Conservation (phyloP, 2,329 filamentous ascomycete species). For the Colletotrichum lupini region DNA sequence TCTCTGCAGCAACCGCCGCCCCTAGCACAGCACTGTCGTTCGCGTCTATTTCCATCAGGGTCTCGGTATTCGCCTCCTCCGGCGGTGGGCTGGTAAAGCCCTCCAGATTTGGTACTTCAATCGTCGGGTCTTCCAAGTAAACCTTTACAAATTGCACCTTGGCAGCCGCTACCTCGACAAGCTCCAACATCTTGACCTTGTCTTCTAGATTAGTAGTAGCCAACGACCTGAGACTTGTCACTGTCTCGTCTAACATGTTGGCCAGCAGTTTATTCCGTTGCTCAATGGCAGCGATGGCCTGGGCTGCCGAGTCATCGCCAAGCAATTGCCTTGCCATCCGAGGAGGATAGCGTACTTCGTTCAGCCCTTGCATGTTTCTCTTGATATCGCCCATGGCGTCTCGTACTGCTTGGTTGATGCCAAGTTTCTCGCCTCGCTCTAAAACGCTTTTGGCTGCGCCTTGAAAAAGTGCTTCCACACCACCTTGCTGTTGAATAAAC, state of each 20-base stretch:
- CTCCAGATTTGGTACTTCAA: slow-evolving; percentile 56
- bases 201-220: slow-evolving; percentile 63
- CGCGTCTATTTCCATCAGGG: slow-evolving; percentile 25
- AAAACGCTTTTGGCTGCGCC: slow-evolving; percentile 81
- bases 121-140: slow-evolving; percentile 68
- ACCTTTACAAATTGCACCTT: slow-evolving; percentile 74
- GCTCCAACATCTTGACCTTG: slow-evolving; percentile 60
- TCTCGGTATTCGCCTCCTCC: slow-evolving; percentile 15
- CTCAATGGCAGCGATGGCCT: slow-evolving; percentile 65
- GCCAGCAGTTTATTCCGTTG: slow-evolving; percentile 74
- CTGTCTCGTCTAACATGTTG: slow-evolving; percentile 74
- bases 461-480: slow-evolving; percentile 78
- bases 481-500: slow-evolving; percentile 65
- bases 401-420: slow-evolving; percentile 83
- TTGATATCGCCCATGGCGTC: slow-evolving; percentile 84
- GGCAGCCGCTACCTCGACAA: slow-evolving; percentile 69
- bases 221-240: slow-evolving; percentile 70
- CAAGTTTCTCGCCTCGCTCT: slow-evolving; percentile 78
- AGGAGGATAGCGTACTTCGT: slow-evolving; percentile 62
- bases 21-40: not conserved
- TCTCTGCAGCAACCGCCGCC: slow-evolving; percentile 1
- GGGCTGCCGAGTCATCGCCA: slow-evolving; percentile 46
- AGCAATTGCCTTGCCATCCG: slow-evolving; percentile 50
- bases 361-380: slow-evolving; percentile 77
- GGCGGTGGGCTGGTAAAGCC: slow-evolving; percentile 7